Percentiles rank a stretch among this genome's conserved stretches.
phyloP scores from a whole-genome alignment of 2,329 filamentous ascomycete genomes.

The Proliferodiscus dingleyae region DNA sequence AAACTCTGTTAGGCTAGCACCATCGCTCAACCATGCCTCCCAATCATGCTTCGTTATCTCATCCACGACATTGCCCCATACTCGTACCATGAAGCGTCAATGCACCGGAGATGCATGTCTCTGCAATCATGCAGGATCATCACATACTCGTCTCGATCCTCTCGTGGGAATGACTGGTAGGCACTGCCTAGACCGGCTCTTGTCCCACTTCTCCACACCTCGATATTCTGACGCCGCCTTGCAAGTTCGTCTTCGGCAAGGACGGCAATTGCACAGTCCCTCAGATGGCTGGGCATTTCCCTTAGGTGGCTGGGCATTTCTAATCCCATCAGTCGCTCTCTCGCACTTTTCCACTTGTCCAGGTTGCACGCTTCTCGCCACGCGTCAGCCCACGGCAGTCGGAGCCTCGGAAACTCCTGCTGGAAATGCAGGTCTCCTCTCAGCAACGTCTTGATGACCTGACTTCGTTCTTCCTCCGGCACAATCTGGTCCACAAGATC shows the following conservation, averaged over 20 bases:
- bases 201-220: not conserved
- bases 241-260: conserved; percentile 2
- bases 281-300: conserved; percentile 1
- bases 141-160: not conserved
- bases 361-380: conserved; percentile 6
- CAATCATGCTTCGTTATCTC: not conserved
- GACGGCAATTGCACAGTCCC: conserved; percentile 4
- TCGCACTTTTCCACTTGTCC: conserved; percentile 6
- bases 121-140: not conserved
- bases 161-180: not conserved
- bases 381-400: conserved; percentile 3
- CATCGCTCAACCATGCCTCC: too few species aligned
- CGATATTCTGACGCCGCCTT: not conserved
- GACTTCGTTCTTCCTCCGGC: conserved; percentile 4
- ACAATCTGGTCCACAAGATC: conserved; percentile 10
- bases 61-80: not conserved
- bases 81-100: conserved; percentile 1
- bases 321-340: conserved; percentile 1
- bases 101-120: not conserved
- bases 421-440: conserved; percentile 8
- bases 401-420: not conserved
- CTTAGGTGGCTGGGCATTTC: too few species aligned
- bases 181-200: not conserved
- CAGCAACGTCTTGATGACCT: conserved; percentile 5
- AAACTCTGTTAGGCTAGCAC: too few species aligned